Conservation (phyloP, 2,329 filamentous ascomycete species). For the Xylaria sp. region DNA sequence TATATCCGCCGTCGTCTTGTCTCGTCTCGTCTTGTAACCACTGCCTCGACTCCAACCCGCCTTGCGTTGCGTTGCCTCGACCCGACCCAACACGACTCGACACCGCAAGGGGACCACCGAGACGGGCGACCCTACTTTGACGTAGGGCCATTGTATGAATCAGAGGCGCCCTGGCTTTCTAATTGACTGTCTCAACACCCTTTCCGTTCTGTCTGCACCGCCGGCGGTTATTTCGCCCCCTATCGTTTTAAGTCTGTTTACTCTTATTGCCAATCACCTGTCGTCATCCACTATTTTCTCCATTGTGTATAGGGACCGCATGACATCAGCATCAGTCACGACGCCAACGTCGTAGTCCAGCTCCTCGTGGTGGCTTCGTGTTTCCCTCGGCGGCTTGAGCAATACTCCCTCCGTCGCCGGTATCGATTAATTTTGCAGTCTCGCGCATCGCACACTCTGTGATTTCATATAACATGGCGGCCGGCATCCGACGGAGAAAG, state of each 20-base stretch:
- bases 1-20: conserved; percentile 32
- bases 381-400: conserved; percentile 14
- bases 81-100: conserved; percentile 30
- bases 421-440: conserved; percentile 30
- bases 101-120: conserved; percentile 23
- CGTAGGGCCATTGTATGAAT: conserved; percentile 31
- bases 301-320: conserved; percentile 43
- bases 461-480: conserved; percentile 56
- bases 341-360: conserved; percentile 48
- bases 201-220: conserved; percentile 44
- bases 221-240: conserved; percentile 50
- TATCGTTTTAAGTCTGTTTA: conserved; percentile 38
- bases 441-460: conserved; percentile 29
- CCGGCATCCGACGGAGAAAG: conserved; percentile 69
- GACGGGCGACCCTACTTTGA: conserved; percentile 30
- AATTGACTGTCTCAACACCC: conserved; percentile 41
- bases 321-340: conserved; percentile 44
- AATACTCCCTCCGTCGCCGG: conserved; percentile 26
- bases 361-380: conserved; percentile 36
- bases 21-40: conserved; percentile 35
- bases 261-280: conserved; percentile 35
- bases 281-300: conserved; percentile 40
- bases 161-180: conserved; percentile 44
- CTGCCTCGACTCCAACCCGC: conserved; percentile 35
- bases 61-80: conserved; percentile 27